Evolutionary conservation across 179 eudicot genomes (phyloP).

Genomic region (Dionaea muscipula): DNA sequence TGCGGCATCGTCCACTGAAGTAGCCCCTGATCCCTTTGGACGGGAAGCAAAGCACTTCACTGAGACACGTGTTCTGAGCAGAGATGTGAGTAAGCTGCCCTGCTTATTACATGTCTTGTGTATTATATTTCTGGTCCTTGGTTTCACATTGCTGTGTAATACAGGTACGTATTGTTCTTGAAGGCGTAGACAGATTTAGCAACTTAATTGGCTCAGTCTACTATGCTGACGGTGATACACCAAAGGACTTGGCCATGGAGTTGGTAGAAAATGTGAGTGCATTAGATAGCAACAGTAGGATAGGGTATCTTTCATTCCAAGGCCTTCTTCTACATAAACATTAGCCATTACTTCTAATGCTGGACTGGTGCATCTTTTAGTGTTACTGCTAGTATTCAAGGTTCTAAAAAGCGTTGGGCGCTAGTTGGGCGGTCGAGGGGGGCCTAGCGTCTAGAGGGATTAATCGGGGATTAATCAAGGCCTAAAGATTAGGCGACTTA

Average conservation of each 20-base stretch:
- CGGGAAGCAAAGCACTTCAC: slow-evolving; percentile 97
- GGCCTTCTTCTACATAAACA: too few species aligned
- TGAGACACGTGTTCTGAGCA: slow-evolving; percentile 72
- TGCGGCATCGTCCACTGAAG: slow-evolving; percentile 38
- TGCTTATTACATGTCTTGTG: slow-evolving; percentile 7
- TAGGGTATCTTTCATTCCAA: too few species aligned
- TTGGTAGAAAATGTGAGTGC: slow-evolving; percentile 60
- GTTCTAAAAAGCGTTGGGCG: too few species aligned
- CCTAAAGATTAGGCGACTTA: too few species aligned
- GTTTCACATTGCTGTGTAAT: slow-evolving; percentile 6
- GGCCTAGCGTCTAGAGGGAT: too few species aligned
- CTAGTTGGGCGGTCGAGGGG: too few species aligned
- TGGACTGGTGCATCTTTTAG: too few species aligned
- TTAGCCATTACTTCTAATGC: too few species aligned
- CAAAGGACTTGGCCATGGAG: slow-evolving; percentile 78
- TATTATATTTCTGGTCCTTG: slow-evolving; percentile 4
- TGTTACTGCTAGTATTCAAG: too few species aligned
- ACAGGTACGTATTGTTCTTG: slow-evolving; percentile 85
- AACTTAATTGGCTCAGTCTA: slow-evolving; percentile 82
- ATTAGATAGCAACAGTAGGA: not conserved
- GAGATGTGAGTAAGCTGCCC: slow-evolving; percentile 52
- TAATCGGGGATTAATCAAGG: too few species aligned
- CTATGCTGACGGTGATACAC: slow-evolving; percentile 73
- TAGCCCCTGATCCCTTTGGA: slow-evolving; percentile 65
- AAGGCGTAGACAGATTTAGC: slow-evolving; percentile 64